Percentiles rank a stretch among this genome's conserved stretches.
Conservation (phyloP, 768 basidiomycete species). For the Cyclocybe aegerita region DNA sequence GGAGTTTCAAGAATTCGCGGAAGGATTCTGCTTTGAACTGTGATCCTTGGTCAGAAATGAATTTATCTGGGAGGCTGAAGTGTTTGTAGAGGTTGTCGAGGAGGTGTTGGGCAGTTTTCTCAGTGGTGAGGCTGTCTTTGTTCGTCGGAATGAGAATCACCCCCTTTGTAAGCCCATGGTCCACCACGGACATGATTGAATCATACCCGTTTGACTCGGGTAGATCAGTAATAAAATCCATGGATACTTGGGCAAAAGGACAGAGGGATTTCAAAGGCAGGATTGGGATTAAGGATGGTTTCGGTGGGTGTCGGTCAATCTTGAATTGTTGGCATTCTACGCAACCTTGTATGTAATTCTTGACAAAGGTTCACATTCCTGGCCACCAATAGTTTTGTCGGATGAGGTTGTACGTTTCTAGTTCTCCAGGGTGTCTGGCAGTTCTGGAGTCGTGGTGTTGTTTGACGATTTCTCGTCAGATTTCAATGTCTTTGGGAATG, state of each 20-base stretch:
- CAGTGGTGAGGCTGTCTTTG: no score
- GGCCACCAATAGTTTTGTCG: constrained; percentile 20
- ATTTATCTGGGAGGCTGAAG: constrained; percentile 15
- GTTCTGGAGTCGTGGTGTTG: constrained; percentile 7
- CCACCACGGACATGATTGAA: no score
- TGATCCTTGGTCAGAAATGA: constrained; percentile 16
- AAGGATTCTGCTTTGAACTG: constrained; percentile 11
- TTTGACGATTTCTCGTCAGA: background rate
- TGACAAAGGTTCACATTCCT: constrained; percentile 12
- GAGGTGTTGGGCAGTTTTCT: background rate
- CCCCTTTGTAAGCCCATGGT: no score
- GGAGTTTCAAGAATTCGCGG: constrained; percentile 8
- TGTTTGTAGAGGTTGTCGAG: constrained; percentile 7
- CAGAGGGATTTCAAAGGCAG: background rate
- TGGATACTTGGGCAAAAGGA: constrained; percentile 11
- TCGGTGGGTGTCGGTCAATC: constrained; percentile 10
- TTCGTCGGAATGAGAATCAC: no score
- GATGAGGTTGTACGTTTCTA: constrained; percentile 2
- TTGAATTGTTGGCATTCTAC: constrained; percentile 19
- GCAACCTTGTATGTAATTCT: constrained; percentile 21
- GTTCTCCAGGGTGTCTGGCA: constrained; percentile 12
- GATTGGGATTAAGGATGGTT: constrained; percentile 9
- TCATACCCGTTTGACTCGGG: no score
- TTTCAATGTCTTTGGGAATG: background rate
- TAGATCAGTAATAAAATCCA: constrained; percentile 12